phyloP scores from a whole-genome alignment of 768 basidiomycete species.

The Pisolithus marmoratus region DNA sequence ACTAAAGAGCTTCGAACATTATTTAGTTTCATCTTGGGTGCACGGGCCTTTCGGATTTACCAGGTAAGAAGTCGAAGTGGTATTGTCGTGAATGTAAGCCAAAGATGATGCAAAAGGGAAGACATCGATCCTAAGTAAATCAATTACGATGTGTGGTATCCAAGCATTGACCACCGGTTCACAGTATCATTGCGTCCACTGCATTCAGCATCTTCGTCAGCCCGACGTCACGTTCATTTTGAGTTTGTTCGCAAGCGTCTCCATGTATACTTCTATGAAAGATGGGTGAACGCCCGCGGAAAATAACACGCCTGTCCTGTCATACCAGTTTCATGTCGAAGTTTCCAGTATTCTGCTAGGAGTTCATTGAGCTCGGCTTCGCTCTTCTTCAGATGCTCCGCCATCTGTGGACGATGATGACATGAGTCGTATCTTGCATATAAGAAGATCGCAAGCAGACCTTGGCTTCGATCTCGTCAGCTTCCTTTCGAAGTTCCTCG shows the following conservation, averaged over 20 bases:
- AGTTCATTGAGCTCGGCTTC: slow-evolving; percentile 79
- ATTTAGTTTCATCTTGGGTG: slow-evolving; percentile 72
- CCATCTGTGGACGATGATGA: slow-evolving; percentile 46
- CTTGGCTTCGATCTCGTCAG: slow-evolving; percentile 61
- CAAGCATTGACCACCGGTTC: too few species aligned
- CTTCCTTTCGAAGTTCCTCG: slow-evolving; percentile 69
- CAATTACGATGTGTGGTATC: too few species aligned
- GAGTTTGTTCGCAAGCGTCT: slow-evolving; percentile 75
- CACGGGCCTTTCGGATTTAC: slow-evolving; percentile 52
- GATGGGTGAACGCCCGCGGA: slow-evolving; percentile 1
- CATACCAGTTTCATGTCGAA: slow-evolving; percentile 71
- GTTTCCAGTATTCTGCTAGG: slow-evolving; percentile 76
- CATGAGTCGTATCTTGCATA: neutral
- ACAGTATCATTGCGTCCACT: slow-evolving; percentile 8
- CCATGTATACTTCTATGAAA: slow-evolving; percentile 74
- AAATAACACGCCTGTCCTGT: slow-evolving; percentile 2
- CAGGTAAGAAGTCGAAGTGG: slow-evolving; percentile 57
- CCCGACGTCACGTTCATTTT: slow-evolving; percentile 46
- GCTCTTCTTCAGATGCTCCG: slow-evolving; percentile 66
- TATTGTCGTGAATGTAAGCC: slow-evolving; percentile 60
- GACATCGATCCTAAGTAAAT: slow-evolving; percentile 18
- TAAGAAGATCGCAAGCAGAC: slow-evolving; percentile 26
- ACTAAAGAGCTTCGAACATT: neutral
- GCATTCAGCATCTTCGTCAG: slow-evolving; percentile 6
- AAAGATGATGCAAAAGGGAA: slow-evolving; percentile 32